phyloP scores from a whole-genome alignment of 2,329 filamentous ascomycete genomes.

The Lithohypha guttulata region DNA sequence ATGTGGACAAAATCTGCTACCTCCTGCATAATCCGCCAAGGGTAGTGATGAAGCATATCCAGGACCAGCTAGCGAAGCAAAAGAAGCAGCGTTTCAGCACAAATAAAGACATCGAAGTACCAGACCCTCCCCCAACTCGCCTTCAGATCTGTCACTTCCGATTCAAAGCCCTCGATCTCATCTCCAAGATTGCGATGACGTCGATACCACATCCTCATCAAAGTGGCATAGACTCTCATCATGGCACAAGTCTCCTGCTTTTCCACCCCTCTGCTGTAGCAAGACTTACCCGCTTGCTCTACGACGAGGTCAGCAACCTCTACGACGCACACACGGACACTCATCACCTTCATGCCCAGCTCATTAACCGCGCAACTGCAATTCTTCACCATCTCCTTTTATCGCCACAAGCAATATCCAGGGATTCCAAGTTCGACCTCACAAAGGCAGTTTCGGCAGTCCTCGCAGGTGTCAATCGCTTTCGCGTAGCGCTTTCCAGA shows the following conservation, averaged over 20 bases:
- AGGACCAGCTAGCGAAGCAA: too few species aligned
- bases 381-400: constrained; percentile 50
- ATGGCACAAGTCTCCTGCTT: constrained; percentile 54
- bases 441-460: constrained; percentile 59
- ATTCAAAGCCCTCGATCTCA: constrained; percentile 34
- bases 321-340: constrained; percentile 41
- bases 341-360: constrained; percentile 35
- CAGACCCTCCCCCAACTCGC: constrained; percentile 29
- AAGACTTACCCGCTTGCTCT: constrained; percentile 61
- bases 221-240: constrained; percentile 49
- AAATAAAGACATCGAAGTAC: constrained; percentile 10
- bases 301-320: constrained; percentile 56
- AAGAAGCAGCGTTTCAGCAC: background rate
- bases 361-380: constrained; percentile 51
- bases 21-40: constrained; percentile 45
- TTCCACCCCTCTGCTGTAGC: constrained; percentile 60
- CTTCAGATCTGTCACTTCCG: constrained; percentile 30
- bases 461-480: constrained; percentile 67
- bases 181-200: constrained; percentile 33
- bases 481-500: constrained; percentile 67
- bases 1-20: constrained; percentile 47
- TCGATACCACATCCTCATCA: constrained; percentile 29
- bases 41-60: background rate
- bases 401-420: background rate
- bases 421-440: constrained; percentile 45